Evolutionary conservation across 768 basidiomycete genomes (phyloP), one percentile per base, ranked within the genome.

Genomic region (Collybia sordida): DNA sequence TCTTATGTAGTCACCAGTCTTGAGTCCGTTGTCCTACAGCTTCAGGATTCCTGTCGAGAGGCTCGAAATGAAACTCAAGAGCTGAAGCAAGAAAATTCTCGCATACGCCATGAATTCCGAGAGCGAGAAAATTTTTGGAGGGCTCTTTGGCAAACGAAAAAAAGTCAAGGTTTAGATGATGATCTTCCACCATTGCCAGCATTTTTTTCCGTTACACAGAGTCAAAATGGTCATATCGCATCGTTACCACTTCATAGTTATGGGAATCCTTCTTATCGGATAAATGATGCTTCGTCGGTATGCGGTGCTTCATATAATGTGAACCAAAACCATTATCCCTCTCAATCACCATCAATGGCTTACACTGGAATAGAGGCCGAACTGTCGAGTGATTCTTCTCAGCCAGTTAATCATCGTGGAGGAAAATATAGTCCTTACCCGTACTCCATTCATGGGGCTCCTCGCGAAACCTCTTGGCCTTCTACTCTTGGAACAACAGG

Each of bases 11-110:
- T 93, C 57, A 91, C 87, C 19, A 91, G 83, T 60, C 74, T 93
- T 46, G 90, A 93, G 66, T 81, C 81, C n/a, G 89, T 92, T 45
- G 89, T 93, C 48, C 67, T 90, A 21, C 85, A 89, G 55, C 79
- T 93, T 31, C 90, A 93, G 61, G 90, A 90, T 49, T 87, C 88
- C 8, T 86, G 84, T 64, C 77, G 85, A 53, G 84, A 88, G 55
- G 73, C 85, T 42, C 80, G 81, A 47, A 68, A 73, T 43, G 85
- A 90, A 57, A 72, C 75, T 31, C 65, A 69, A n/a, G 83, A 84
- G 31, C 73, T 88, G 57, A 78, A 76, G 43, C 81, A 83, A 57
- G 84, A 91, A 54, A 87, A 84, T 56, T 65, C 67, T 43, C 83
- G 82, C 38, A 72, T 91, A 19, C 79, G 79, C 45, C 79, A 81